phyloP scores from a whole-genome alignment of 73 alveolate genomes.

The Paramecium pentaurelia region DNA sequence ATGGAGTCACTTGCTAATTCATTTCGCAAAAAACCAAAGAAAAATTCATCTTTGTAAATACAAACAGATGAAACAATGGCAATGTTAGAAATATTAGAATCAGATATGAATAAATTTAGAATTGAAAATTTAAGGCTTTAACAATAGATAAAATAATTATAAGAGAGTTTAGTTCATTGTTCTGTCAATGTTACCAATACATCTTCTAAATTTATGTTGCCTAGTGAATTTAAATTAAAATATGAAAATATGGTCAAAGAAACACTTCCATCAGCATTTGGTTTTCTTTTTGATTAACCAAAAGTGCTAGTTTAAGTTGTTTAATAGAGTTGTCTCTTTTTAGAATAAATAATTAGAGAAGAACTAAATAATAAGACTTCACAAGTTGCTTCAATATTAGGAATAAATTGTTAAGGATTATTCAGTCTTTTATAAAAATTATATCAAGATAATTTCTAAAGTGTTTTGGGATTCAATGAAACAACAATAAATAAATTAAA shows the following conservation, averaged over 20 bases:
- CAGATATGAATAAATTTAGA: slow-evolving; percentile 12
- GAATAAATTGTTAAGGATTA: neutral
- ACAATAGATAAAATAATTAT: neutral
- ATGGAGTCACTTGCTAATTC: neutral
- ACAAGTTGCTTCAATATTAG: neutral
- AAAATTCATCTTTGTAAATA: neutral
- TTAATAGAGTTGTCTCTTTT: neutral
- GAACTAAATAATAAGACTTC: neutral
- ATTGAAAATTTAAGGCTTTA: neutral
- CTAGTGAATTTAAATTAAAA: slow-evolving; percentile 46
- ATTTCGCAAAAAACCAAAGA: neutral
- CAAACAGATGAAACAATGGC: slow-evolving; percentile 7
- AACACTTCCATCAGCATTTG: slow-evolving; percentile 34
- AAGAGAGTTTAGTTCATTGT: slow-evolving; percentile 16
- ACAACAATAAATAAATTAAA: neutral
- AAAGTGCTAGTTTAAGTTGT: slow-evolving; percentile 9
- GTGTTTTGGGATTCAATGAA: neutral
- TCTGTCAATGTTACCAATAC: slow-evolving; percentile 19
- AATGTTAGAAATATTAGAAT: neutral
- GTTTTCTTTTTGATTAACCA: slow-evolving; percentile 31
- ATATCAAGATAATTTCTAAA: neutral
- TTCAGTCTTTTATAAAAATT: neutral
- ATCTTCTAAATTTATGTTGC: slow-evolving; percentile 52
- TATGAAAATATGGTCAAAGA: slow-evolving; percentile 49
- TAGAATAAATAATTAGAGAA: neutral